Conservation (phyloP, 768 basidiomycete genomes). For the Clitopilus passeckerianus region DNA sequence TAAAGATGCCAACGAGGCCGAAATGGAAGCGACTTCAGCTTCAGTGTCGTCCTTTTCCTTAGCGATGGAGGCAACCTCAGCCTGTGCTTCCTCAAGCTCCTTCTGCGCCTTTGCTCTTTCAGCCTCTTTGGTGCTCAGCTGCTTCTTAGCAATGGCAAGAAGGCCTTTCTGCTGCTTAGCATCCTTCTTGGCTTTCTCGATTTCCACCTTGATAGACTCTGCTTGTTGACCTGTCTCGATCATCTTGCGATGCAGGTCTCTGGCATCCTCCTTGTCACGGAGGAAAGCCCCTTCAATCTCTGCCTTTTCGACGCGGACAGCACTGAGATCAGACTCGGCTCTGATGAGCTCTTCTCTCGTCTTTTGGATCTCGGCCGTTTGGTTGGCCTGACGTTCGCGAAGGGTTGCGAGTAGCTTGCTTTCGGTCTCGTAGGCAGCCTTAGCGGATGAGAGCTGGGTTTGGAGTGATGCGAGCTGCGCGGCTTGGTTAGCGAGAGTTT, state of each 20-base stretch:
- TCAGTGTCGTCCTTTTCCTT: constrained; percentile 57
- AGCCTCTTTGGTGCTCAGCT: constrained; percentile 78
- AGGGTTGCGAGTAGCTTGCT: constrained; percentile 61
- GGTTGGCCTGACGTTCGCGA: constrained; percentile 61
- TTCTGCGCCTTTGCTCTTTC: constrained; percentile 66
- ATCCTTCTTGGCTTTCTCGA: constrained; percentile 90
- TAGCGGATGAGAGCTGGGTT: constrained; percentile 77
- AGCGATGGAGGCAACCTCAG: constrained; percentile 44
- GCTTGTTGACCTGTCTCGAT: constrained; percentile 73
- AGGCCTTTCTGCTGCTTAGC: constrained; percentile 95
- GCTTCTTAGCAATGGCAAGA: constrained; percentile 92
- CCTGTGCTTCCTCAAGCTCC: constrained; percentile 65
- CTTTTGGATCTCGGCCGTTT: constrained; percentile 69
- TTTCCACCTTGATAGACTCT: constrained; percentile 59
- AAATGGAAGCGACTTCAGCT: constrained; percentile 35
- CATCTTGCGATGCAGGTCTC: constrained; percentile 83
- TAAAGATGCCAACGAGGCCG: constrained; percentile 16
- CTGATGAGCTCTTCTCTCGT: constrained; percentile 75
- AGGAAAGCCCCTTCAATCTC: constrained; percentile 86
- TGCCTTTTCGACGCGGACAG: constrained; percentile 80
- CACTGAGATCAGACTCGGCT: constrained; percentile 90
- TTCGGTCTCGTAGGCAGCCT: constrained; percentile 85
- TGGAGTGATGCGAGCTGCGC: constrained; percentile 77
- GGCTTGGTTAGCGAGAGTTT: constrained; percentile 60
- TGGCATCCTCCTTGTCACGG: constrained; percentile 91